Evolutionary conservation across 441 rosid species (phyloP), one percentile per base, ranked within the genome.

Genomic region (Brassica balearica): DNA sequence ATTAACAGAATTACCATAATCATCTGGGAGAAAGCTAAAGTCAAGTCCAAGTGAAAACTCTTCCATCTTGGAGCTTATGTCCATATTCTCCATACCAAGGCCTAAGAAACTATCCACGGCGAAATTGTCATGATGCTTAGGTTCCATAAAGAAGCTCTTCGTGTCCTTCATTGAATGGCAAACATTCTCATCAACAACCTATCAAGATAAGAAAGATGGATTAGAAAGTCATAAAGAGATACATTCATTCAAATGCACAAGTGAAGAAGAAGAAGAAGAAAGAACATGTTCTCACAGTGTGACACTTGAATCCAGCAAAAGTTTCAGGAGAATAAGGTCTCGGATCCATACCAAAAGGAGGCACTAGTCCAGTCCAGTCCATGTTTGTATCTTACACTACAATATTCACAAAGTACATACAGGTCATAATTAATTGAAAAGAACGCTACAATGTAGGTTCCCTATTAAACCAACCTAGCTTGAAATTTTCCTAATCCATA

Each of bases 81-180:
- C 86, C 32, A 84, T 69, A 80, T 77, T 82, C 76, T 91, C 91
- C 77, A 85, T 82, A 65, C 82, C 81, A 20, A 85, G 77, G 71
- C 87, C 85, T 59, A 88, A 78, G 59, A 75, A 85, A 74, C 86
- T 86, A 59, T 92, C 95, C 8, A 86, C 85, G 1, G 82, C 80
- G 66, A 75, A 68, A 77, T 80, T 80, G 34, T 87, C 91, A 77
- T 80, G 75, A 77, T 80, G 75, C 79, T 84, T 82, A 29, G 95
- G 87, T 66, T 91, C 95, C 69, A 76, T 82, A 27, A 84, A 68
- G 59, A 84, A 73, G 73, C 77, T 85, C 73, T 84, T 81, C 73
- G 83, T 86, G 74, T 82, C 90, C 77, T 68, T 65, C 61, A 84
- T 63, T 84, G 89, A 79, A 66, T 87, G 86, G 74, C 53, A 77